Evolutionary conservation across 2,329 filamentous ascomycete species (phyloP), one percentile per base, ranked within the genome.

Genomic region (Arthroderma sp.): DNA sequence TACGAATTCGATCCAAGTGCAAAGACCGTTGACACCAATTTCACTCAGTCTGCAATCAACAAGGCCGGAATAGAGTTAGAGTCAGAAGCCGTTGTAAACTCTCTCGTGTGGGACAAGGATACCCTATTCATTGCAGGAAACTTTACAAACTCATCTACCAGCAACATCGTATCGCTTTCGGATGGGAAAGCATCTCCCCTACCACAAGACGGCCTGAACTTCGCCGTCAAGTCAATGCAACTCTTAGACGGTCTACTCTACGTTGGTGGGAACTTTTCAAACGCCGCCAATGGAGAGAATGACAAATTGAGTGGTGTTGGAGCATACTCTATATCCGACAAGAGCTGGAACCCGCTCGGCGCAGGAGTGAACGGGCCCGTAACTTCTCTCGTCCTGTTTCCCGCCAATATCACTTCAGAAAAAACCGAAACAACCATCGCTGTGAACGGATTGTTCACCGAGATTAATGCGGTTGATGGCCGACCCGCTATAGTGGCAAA

Each of bases 301-400:
- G 68, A 78, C n/a, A 85, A 83, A 5, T 74, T 98, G 31, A 83
- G 81, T 61, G 84, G 90, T 62, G 77, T 95, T 43, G 93, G 88
- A 4, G 76, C 84, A 7, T 97, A 89, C 68, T 83, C 90, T 60
- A 81, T 79, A 2, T 71, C 78, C 15, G 79, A 79, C 59, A 82
- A 88, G 61, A 71, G 78, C 28, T 98, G 91, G 93, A 77, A 74
- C 52, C 72, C 91, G 1, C 78, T 98, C 5, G 93, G 93, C 43
- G 86, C 85, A 35, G 93, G 93, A 59, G 85, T 98, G 33, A 82
- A 95, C 66, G 93, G 91, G 19, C 76, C 77, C 5, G 91, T 97
- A 15, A 75, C 78, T 55, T 79, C 81, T 54, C 82, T 96, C 57
- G 86, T 94, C 17, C 81, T 87, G 0, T 78, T 97, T 65, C 79